These are phyloP conservation scores for Paramecium octaurelia DNA, from an alignment of 73 alveolate species.

Conservation along the genomic window DNA sequence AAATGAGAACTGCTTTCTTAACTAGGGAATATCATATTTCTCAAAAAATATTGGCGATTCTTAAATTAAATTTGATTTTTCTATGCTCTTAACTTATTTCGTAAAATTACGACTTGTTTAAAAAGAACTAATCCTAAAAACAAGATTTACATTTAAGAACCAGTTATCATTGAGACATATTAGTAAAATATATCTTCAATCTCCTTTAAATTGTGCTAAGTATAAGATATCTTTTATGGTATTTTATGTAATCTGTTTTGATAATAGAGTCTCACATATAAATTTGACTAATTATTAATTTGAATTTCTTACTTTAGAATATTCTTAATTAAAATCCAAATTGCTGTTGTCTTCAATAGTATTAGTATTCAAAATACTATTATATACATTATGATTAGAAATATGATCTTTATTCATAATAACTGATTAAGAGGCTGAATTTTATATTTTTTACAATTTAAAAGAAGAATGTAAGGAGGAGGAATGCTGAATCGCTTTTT, in stretches of 20 bases:
- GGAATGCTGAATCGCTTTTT: neutral
- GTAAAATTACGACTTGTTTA: neutral
- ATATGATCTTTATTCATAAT: neutral
- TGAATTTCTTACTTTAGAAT: neutral
- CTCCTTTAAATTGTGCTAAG: neutral
- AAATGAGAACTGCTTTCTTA: neutral
- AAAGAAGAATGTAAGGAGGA: neutral
- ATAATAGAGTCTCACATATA: constrained; percentile 31
- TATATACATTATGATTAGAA: neutral
- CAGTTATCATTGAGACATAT: neutral
- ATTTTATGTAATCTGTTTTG: constrained; percentile 24
- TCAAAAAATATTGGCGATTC: neutral
- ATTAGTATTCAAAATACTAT: neutral
- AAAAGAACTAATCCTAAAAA: neutral
- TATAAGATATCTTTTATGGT: neutral
- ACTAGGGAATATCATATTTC: neutral
- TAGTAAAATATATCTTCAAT: neutral
- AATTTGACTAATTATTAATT: neutral
- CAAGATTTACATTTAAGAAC: neutral
- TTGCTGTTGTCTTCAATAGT: neutral
- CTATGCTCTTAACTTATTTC: neutral
- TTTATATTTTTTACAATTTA: neutral
- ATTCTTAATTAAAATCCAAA: neutral
- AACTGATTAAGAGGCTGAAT: neutral
- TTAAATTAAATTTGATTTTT: neutral